Evolutionary conservation across 2,329 filamentous ascomycete species (phyloP).

Genomic region (Colletotrichum shisoi): DNA sequence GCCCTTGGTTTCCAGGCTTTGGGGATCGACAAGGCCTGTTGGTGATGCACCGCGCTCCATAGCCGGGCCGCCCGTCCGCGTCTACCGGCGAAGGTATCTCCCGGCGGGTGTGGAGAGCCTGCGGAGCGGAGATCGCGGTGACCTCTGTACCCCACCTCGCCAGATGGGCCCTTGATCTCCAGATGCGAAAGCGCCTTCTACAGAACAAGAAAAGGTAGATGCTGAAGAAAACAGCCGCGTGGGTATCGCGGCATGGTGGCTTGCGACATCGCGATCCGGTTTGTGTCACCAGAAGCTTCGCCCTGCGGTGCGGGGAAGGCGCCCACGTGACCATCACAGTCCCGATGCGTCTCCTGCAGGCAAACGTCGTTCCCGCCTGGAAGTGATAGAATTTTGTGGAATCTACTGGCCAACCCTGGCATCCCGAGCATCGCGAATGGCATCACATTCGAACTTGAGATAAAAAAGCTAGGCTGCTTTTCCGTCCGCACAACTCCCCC

Average conservation of each 20-base stretch:
- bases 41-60: neutral
- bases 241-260: neutral
- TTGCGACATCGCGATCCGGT: slow-evolving; percentile 20
- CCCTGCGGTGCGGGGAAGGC: slow-evolving; percentile 28
- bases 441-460: slow-evolving; percentile 3
- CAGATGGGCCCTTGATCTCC: neutral
- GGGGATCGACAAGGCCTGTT: neutral
- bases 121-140: slow-evolving; percentile 17
- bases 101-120: neutral
- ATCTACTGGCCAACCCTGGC: slow-evolving; percentile 7
- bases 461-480: neutral
- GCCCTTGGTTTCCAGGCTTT: neutral
- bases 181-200: neutral
- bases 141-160: neutral
- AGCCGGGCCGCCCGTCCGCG: neutral
- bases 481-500: neutral
- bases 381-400: slow-evolving; percentile 21
- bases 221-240: neutral
- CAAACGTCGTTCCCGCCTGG: neutral
- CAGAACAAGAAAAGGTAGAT: neutral
- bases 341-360: slow-evolving; percentile 7
- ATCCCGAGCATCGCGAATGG: slow-evolving; percentile 9
- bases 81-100: neutral
- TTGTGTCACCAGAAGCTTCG: slow-evolving; percentile 30
- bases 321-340: slow-evolving; percentile 27